Evolutionary conservation across 2,329 filamentous ascomycete genomes (phyloP), one percentile per base, ranked within the genome.

Genomic region (Diaporthe sp.): DNA sequence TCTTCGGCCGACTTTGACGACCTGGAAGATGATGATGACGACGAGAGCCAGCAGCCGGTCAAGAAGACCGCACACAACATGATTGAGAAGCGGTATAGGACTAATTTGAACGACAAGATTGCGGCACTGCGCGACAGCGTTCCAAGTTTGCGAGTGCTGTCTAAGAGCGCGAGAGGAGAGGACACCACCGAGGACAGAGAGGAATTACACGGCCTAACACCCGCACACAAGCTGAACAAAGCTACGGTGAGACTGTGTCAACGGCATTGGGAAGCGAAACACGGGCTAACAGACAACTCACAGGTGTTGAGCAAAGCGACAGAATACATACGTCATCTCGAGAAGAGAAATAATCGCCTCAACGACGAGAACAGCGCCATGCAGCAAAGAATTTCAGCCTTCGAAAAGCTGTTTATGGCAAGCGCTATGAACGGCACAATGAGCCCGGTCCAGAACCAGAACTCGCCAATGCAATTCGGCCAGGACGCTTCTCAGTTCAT

Each of bases 51-150:
- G 44, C 86, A 88, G 31, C 87, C 87, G 39, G 81, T 88, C 75
- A 98, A 98, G 88, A 98, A 98, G 89, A 97, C 96, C 44, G 95
- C 96, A 2, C 96, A 98, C 85, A 98, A 98, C 84, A 97, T 98
- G 89, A 98, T 98, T 77, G 96, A 98, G 86, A 98, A 98, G 88
- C 89, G 96, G 78, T 98, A 98, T 84, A 93, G 96, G 80, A 98
- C 95, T 72, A 98, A 98, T 81, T 89, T 98, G 74, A 98, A 98
- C 82, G 96, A 98, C 82, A 98, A 98, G 87, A 98, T 98, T 80
- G 94, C 95, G 61, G 95, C 96, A 75, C 87, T 98, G 77, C 90
- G 96, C 79, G 95, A 98, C 83, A 98, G 95, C 81, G 95, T 98
- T 19, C 96, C 96, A 2, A 97, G 94, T 83, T 87, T 98, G 74